A percentile compares a stretch with the other conserved stretches of the same genome.
Conservation (phyloP, 768 basidiomycete species). For the Suillus alpinus region DNA sequence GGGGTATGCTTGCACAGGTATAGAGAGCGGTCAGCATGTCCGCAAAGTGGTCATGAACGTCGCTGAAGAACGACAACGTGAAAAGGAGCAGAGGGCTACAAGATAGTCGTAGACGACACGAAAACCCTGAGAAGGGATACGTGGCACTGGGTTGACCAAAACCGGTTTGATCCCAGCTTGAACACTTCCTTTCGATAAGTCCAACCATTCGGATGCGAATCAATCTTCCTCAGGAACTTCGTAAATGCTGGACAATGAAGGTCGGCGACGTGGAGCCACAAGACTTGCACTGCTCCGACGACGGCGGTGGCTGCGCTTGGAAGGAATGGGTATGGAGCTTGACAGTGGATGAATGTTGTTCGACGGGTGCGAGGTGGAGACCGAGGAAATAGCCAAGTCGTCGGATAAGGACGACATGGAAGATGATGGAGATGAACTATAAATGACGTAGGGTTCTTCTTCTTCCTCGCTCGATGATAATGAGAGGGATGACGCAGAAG, state of each 20-base stretch:
- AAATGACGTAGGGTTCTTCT: slow-evolving; percentile 32
- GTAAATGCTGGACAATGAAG: slow-evolving; percentile 29
- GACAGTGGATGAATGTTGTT: slow-evolving; percentile 13
- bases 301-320: slow-evolving; percentile 22
- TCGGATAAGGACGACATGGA: slow-evolving; percentile 32
- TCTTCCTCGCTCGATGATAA: slow-evolving; percentile 26
- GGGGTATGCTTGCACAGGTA: slow-evolving; percentile 5
- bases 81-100: not conserved
- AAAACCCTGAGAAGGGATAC: not conserved
- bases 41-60: not conserved
- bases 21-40: slow-evolving; percentile 4
- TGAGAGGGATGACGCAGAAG: slow-evolving; percentile 16
- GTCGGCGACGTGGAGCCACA: slow-evolving; percentile 28
- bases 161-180: slow-evolving; percentile 7
- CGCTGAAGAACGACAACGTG: not conserved
- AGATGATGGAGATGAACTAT: slow-evolving; percentile 31
- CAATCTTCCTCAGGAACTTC: slow-evolving; percentile 34
- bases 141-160: slow-evolving; percentile 5
- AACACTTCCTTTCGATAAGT: not conserved
- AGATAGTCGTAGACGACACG: not conserved
- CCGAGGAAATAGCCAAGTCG: slow-evolving; percentile 14
- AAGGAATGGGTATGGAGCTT: not conserved
- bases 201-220: not conserved
- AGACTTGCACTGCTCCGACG: slow-evolving; percentile 31
- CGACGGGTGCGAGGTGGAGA: slow-evolving; percentile 22